Base-by-base conservation (phyloP, 129 eudicot species). In the Flaveria robusta region DNA sequence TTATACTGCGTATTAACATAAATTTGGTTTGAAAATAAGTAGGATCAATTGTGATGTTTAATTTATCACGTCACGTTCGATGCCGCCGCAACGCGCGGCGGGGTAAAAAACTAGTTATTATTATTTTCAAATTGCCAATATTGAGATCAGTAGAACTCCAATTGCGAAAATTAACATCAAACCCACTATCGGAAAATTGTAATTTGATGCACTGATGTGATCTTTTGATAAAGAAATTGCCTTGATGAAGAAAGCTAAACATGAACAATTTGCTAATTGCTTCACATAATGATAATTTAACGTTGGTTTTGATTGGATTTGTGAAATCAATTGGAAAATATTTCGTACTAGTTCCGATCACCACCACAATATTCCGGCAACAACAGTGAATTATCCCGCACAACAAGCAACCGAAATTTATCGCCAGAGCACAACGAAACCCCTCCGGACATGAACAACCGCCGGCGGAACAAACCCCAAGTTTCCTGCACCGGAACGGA, bases 161-260 rank as follows among this genome's bases (percentile, higher is more conserved):
- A 83, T 59, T 9, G 66, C 72, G 8, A 96, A 96, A 68, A 92
- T 78, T 47, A 92, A 68, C 52, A 92, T 88, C 29, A 85, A 50
- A 52, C 82, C 91, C 18, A 65, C 80, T 1, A 77, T 3, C 20
- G 96, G 92, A 70, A 91, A 81, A 42, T 77, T 74, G 7, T 77
- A 24, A 11, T 50, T 18, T n/a, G 54, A 66, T 74, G 12, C 15
- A 22, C 31, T 16, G 14, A 68, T 16, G 5, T 24, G 72, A 41
- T 64, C 67, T 19, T 7, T 52, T 0, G 88, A 43, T 15, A 82
- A 71, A 70, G 56, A 34, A 18, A 70, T 63, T 20, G 77, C 76
- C 75, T 92, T 92, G 26, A 92, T 67, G 41, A 71, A 92, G 51
- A 92, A 7, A 8, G 85, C 98, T 74, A 90, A 83, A 79, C 98